These are phyloP conservation scores for Annulohypoxylon stygium DNA, from an alignment of 495 filamentous ascomycete species.

Conservation along the genomic window DNA sequence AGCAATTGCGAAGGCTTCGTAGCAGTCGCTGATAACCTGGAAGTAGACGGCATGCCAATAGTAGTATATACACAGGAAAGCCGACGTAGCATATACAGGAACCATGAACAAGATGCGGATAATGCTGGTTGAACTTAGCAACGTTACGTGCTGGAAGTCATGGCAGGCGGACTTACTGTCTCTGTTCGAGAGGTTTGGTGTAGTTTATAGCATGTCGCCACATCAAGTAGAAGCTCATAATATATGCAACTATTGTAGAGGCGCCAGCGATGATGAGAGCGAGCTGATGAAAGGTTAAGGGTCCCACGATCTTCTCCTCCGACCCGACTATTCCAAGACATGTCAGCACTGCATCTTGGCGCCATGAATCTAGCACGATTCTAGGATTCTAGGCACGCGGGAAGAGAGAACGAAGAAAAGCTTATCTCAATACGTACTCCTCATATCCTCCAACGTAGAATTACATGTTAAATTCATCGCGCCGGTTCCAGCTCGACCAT, in stretches of 20 bases:
- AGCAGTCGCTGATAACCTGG: conserved; percentile 84
- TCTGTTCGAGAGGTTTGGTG: conserved; percentile 83
- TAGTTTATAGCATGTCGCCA: conserved; percentile 85
- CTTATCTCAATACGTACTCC: conserved; percentile 60
- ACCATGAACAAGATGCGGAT: conserved; percentile 95
- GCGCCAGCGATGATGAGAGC: conserved; percentile 66
- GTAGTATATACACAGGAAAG: conserved; percentile 81
- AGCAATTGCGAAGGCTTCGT: conserved; percentile 92
- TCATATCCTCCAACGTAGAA: conserved; percentile 67
- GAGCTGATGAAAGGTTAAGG: conserved; percentile 69
- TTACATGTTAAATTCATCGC: conserved; percentile 63
- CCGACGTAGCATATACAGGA: conserved; percentile 83
- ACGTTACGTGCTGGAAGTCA: neutral
- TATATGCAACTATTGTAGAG: conserved; percentile 66
- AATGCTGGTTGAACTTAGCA: conserved; percentile 64
- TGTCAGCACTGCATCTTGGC: conserved; percentile 50
- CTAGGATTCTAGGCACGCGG: conserved; percentile 43
- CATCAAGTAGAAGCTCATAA: conserved; percentile 74
- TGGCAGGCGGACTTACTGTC: conserved; percentile 68
- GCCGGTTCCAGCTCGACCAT: conserved; percentile 29
- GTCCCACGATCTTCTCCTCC: conserved; percentile 59
- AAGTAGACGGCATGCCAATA: conserved; percentile 88
- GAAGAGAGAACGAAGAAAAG: conserved; percentile 23
- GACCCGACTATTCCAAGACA: conserved; percentile 46
- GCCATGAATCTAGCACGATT: conserved; percentile 34